These are phyloP conservation scores for Sporobolus alterniflorus DNA, from an alignment of 202 grass and related monocot species.

Conservation along the genomic window DNA sequence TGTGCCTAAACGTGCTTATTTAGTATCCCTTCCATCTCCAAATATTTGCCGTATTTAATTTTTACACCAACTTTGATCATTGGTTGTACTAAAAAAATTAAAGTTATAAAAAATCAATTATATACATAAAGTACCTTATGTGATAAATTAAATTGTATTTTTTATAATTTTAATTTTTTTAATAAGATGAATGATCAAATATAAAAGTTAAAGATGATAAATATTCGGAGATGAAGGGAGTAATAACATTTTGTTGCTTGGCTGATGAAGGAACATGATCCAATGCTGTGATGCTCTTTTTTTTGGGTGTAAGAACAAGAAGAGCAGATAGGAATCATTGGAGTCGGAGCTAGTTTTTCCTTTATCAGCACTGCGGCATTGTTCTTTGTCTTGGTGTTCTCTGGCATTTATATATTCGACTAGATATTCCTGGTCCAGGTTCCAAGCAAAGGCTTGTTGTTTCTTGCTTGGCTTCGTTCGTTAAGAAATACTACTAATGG, in stretches of 20 bases:
- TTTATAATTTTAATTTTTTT: too few species aligned
- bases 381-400: background rate
- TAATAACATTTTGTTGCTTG: background rate
- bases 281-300: background rate
- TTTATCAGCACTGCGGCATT: background rate
- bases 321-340: background rate
- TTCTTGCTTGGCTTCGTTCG: background rate
- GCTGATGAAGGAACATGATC: background rate
- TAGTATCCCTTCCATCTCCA: too few species aligned
- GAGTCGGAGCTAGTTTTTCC: background rate
- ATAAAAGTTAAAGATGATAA: too few species aligned
- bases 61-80: too few species aligned
- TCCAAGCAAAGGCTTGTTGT: background rate
- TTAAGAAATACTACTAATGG: background rate
- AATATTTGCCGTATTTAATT: too few species aligned
- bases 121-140: too few species aligned
- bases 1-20: too few species aligned
- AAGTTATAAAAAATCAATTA: too few species aligned
- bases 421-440: slow-evolving; percentile 9
- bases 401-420: background rate
- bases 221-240: too few species aligned
- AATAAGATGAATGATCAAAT: too few species aligned
- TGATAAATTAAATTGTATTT: too few species aligned
- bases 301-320: background rate
- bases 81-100: too few species aligned